phyloP scores from a whole-genome alignment of 495 filamentous ascomycete genomes.

The Aspergillus funiculosus region DNA sequence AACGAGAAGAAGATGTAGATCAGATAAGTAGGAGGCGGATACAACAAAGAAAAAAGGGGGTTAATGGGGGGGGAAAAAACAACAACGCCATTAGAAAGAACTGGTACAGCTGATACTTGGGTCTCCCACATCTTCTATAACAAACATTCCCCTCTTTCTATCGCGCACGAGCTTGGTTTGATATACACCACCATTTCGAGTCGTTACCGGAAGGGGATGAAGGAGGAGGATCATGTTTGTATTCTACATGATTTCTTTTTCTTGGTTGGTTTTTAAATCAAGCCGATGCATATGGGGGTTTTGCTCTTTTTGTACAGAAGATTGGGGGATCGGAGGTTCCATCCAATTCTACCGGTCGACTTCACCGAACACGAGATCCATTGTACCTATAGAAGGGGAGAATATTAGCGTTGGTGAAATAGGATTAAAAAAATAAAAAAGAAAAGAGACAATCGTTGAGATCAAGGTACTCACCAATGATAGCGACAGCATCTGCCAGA shows the following conservation, averaged over 20 bases:
- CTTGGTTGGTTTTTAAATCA: slow-evolving; percentile 11
- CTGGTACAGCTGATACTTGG: slow-evolving; percentile 16
- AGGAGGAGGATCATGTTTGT: neutral
- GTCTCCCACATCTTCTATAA: slow-evolving; percentile 10
- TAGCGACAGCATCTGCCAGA: slow-evolving; percentile 92
- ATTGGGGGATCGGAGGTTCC: slow-evolving; percentile 3
- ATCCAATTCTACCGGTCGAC: slow-evolving; percentile 53
- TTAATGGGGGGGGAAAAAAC: slow-evolving; percentile 13
- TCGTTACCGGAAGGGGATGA: no score
- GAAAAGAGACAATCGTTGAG: neutral
- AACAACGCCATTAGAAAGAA: slow-evolving; percentile 23
- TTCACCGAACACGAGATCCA: slow-evolving; percentile 80
- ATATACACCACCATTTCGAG: neutral
- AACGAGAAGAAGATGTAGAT: slow-evolving; percentile 5
- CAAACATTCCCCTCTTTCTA: neutral
- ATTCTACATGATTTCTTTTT: slow-evolving; percentile 9
- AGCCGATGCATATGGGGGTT: slow-evolving; percentile 14
- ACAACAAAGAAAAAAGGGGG: slow-evolving; percentile 6
- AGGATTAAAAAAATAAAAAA: neutral
- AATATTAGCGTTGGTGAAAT: slow-evolving; percentile 11
- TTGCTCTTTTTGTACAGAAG: slow-evolving; percentile 13
- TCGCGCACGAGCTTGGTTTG: no score
- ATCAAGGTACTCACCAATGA: slow-evolving; percentile 58
- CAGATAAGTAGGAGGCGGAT: neutral
- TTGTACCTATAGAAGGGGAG: slow-evolving; percentile 48